Conservation (phyloP, 2,329 filamentous ascomycete genomes). For the Tolypocladium paradoxum region DNA sequence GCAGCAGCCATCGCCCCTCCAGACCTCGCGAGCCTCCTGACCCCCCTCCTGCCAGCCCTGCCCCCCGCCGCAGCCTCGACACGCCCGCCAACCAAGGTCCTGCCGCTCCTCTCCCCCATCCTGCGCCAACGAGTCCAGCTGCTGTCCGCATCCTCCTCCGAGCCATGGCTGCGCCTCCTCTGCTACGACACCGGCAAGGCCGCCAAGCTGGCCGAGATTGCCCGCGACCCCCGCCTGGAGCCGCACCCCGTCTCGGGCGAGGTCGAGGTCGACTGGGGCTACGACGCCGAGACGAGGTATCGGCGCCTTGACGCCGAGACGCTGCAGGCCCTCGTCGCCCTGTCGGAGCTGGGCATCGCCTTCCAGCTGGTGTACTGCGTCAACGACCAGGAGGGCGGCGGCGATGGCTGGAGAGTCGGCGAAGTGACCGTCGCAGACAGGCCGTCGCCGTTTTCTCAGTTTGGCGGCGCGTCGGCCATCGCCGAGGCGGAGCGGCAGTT, state of each 20-base stretch:
- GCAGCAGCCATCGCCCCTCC: conserved; percentile 27
- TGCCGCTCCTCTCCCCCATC: conserved; percentile 54
- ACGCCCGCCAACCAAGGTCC: conserved; percentile 42
- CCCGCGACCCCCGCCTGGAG: conserved; percentile 54
- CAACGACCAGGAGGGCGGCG: conserved; percentile 48
- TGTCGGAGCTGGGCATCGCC: conserved; percentile 50
- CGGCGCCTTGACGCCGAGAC: conserved; percentile 66
- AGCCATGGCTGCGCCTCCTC: conserved; percentile 64
- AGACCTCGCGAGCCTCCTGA: conserved; percentile 35
- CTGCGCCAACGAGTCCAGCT: conserved; percentile 56
- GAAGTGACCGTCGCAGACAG: conserved; percentile 54
- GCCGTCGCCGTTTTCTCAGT: conserved; percentile 42
- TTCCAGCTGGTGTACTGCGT: conserved; percentile 62
- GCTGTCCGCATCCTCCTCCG: conserved; percentile 46
- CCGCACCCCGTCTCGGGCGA: conserved; percentile 76
- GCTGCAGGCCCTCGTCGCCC: conserved; percentile 53
- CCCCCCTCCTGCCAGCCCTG: conserved; percentile 48
- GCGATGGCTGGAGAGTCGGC: conserved; percentile 60
- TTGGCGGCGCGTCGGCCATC: conserved; percentile 40
- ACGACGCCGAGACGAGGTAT: conserved; percentile 52
- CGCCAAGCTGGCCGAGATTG: conserved; percentile 48
- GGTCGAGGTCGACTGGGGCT: conserved; percentile 61
- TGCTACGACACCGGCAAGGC: conserved; percentile 53
- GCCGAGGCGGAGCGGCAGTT: conserved; percentile 51
- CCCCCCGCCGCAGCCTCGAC: conserved; percentile 48